These are phyloP conservation scores for Polyplosphaeria fusca DNA, from an alignment of 495 filamentous ascomycete genomes.

Conservation along the genomic window DNA sequence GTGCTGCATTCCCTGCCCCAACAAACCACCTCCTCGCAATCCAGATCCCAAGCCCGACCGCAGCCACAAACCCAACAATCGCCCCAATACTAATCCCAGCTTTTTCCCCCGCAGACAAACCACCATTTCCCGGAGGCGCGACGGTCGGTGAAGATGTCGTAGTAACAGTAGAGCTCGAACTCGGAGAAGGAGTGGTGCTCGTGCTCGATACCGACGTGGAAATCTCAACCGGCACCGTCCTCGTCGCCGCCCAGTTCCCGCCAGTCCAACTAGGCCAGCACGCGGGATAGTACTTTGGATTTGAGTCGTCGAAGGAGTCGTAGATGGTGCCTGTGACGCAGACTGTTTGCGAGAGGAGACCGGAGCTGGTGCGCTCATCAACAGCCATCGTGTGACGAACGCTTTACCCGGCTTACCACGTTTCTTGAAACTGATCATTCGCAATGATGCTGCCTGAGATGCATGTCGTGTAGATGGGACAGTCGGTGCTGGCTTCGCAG, in stretches of 20 bases:
- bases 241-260: neutral
- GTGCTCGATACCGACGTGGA: neutral
- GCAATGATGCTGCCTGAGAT: neutral
- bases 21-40: no score
- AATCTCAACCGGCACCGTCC: neutral
- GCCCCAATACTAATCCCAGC: no score
- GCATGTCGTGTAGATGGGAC: constrained; percentile 4
- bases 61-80: no score
- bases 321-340: neutral
- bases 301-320: neutral
- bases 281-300: neutral
- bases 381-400: neutral
- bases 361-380: neutral
- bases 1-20: no score
- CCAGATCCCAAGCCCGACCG: no score
- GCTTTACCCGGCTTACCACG: neutral
- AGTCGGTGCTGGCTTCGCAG: neutral
- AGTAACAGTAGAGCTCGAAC: neutral
- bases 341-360: neutral
- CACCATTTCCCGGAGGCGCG: neutral
- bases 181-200: neutral
- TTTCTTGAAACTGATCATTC: constrained; percentile 3
- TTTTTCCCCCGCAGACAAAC: no score
- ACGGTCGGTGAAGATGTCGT: neutral
- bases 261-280: constrained; percentile 4